These are phyloP conservation scores for Candida pseudofarinosa DNA, from an alignment of 805 yeast genomes.

Conservation along the genomic window DNA sequence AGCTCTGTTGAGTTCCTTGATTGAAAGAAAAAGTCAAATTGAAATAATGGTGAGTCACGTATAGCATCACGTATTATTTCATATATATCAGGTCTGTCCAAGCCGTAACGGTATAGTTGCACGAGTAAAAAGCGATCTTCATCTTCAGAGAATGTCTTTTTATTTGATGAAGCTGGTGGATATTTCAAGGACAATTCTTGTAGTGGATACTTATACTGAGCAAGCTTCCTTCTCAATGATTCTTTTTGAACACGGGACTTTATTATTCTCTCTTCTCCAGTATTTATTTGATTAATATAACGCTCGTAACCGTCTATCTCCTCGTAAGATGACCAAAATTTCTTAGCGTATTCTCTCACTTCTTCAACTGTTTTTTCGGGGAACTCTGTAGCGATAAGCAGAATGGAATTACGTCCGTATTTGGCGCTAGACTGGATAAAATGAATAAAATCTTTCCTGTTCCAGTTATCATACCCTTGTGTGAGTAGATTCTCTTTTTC, in stretches of 20 bases:
- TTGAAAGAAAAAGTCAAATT: conserved; percentile 84
- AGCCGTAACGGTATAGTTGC: conserved; percentile 74
- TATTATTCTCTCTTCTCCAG: conserved; percentile 80
- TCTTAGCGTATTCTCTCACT: conserved; percentile 68
- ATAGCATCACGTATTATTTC: conserved; percentile 76
- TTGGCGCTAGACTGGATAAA: conserved; percentile 72
- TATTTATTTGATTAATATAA: conserved; percentile 73
- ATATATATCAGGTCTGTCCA: conserved; percentile 73
- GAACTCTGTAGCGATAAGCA: conserved; percentile 70
- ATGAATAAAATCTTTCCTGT: conserved; percentile 80
- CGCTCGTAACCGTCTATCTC: conserved; percentile 89
- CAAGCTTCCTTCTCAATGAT: conserved; percentile 69
- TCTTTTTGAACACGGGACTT: conserved; percentile 69
- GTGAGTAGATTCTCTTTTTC: conserved; percentile 53
- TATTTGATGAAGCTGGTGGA: conserved; percentile 67
- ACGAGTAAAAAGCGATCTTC: conserved; percentile 87
- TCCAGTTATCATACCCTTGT: conserved; percentile 80
- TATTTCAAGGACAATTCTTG: conserved; percentile 68
- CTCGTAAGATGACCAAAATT: conserved; percentile 75
- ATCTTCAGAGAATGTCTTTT: conserved; percentile 70
- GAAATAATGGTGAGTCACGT: conserved; percentile 68
- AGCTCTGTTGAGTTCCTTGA: conserved; percentile 76
- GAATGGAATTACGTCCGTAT: conserved; percentile 73
- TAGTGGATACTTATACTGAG: conserved; percentile 69
- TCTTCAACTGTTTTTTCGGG: conserved; percentile 81